phyloP scores from a whole-genome alignment of 768 basidiomycete species.

The Pleurotus ostreatus region DNA sequence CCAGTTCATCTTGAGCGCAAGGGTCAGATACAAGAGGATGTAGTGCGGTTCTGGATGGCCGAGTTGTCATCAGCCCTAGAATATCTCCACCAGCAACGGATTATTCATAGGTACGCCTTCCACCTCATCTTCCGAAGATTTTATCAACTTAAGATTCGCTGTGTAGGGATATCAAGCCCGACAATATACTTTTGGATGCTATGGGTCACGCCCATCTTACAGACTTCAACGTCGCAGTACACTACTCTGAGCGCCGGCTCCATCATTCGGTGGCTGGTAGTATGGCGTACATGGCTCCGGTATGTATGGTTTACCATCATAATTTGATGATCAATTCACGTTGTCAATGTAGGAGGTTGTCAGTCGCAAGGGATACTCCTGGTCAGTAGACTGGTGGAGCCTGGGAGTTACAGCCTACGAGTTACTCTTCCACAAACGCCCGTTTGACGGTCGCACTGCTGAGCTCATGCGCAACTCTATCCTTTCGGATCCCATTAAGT shows the following conservation, averaged over 20 bases:
- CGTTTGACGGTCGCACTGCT: conserved; percentile 87
- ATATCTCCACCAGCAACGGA: conserved; percentile 88
- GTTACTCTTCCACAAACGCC: conserved; percentile 76
- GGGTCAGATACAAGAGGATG: conserved; percentile 60
- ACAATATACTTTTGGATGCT: conserved; percentile 94
- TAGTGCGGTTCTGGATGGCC: conserved; percentile 84
- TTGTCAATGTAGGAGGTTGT: conserved; percentile 55
- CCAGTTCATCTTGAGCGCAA: conserved; percentile 82
- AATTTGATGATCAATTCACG: neutral
- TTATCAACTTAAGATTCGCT: conserved; percentile 8
- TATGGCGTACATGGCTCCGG: conserved; percentile 99
- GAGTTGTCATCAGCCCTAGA: conserved; percentile 82
- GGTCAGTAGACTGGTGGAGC: conserved; percentile 96
- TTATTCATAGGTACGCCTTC: conserved; percentile 79
- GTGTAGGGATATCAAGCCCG: conserved; percentile 89
- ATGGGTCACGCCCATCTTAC: conserved; percentile 94
- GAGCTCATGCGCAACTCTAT: conserved; percentile 89
- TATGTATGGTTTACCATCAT: neutral
- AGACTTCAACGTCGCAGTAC: conserved; percentile 98
- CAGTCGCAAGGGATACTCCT: conserved; percentile 86
- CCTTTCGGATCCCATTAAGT: conserved; percentile 68
- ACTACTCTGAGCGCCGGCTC: conserved; percentile 84
- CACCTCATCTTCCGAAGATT: neutral
- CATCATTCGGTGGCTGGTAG: conserved; percentile 95
- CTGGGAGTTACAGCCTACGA: conserved; percentile 89